These are phyloP conservation scores for Flueggea neowawraea DNA, from an alignment of 441 rosid genomes.

Conservation along the genomic window DNA sequence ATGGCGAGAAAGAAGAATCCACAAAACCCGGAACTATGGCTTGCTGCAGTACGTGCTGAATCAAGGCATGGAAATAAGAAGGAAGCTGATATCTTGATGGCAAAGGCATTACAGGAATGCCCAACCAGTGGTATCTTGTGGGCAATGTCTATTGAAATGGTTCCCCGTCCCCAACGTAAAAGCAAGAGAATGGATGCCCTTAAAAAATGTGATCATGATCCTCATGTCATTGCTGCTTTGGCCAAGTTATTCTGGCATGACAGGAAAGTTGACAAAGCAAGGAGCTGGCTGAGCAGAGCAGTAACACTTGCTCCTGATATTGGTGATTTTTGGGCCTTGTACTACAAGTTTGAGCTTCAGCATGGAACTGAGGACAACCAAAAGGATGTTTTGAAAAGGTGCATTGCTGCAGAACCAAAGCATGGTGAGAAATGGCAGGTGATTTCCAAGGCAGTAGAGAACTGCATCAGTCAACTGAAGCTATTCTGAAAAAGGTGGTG, in stretches of 20 bases:
- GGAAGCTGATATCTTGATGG: conserved; percentile 88
- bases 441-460: conserved; percentile 84
- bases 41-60: conserved; percentile 83
- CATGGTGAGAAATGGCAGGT: conserved; percentile 95
- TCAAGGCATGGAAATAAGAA: conserved; percentile 72
- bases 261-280: conserved; percentile 89
- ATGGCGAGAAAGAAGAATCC: conserved; percentile 85
- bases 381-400: conserved; percentile 76
- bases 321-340: conserved; percentile 93
- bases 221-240: conserved; percentile 79
- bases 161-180: conserved; percentile 78
- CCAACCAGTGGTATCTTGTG: conserved; percentile 87
- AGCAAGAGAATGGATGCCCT: conserved; percentile 76
- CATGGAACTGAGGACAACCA: conserved; percentile 79
- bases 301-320: conserved; percentile 81
- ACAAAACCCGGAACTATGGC: conserved; percentile 75
- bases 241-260: conserved; percentile 95
- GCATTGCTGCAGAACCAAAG: conserved; percentile 82
- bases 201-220: conserved; percentile 82
- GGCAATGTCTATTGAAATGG: conserved; percentile 95
- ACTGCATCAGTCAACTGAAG: conserved; percentile 84
- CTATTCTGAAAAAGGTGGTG: conserved; percentile 77
- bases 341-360: conserved; percentile 88
- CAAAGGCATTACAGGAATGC: conserved; percentile 96
- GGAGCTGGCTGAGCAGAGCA: conserved; percentile 75